Base-by-base conservation (phyloP, 768 basidiomycete species). In the Naematelia aurantialba region DNA sequence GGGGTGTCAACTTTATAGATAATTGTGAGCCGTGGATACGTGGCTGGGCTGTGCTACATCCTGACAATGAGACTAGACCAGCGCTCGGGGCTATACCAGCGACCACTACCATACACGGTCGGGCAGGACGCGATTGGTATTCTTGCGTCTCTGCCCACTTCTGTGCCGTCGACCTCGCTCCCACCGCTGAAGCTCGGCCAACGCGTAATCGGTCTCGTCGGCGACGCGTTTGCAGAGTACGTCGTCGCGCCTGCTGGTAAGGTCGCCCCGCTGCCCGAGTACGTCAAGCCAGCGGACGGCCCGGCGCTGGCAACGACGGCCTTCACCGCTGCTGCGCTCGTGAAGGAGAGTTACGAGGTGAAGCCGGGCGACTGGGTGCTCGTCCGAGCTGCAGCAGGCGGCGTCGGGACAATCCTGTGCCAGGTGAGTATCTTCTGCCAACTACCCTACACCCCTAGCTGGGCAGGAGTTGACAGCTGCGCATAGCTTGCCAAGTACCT, bases 351-450 rank as follows among this genome's bases (percentile, higher is more conserved):
- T 5, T 89, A 97, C 76, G 78, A 85, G 45, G 88, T 93, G 57
- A 82, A 91, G 75, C 83, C 70, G 49, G 78, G 79, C 1, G 91
- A 94, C 68, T 82, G 80, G 48, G 85, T 93, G 56, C 82, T 94
- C 50, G 83, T 97, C 1, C 89, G 96, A 73, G 93, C 94, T 29
- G 83, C 94, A 30, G 92, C 94, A 0, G 94, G 94, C 29, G 92
- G 93, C 11, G 81, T 96, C 10, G 94, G 82, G 1, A 63, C 79
- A 1, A 55, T 78, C 25, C 70, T 81, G 14, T 73, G 72, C 52
- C 80, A 80, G 68, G 73, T 80, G 60, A 54, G 67, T 50, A 5
- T n/a, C n/a, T n/a, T n/a, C n/a, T n/a, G n/a, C n/a, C n/a, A n/a
- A n/a, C n/a, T n/a, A n/a, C n/a, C n/a, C n/a, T 24, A 8, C 22